Evolutionary conservation across 169 alveolate species (phyloP).

Genomic region (Eimeria praecox): DNA sequence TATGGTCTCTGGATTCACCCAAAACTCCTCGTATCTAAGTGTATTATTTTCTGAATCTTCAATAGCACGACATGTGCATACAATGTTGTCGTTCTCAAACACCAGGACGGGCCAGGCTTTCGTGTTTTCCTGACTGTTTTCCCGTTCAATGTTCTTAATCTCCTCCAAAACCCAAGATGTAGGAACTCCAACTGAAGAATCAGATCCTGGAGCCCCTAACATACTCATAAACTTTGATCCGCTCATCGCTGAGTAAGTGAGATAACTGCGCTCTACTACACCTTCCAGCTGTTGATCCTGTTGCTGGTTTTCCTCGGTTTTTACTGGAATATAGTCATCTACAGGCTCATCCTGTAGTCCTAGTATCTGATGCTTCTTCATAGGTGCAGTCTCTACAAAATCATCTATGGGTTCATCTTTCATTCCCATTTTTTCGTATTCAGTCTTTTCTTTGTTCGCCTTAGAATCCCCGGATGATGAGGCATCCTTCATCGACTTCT

Average conservation of each 20-base stretch:
- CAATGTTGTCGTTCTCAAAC: not conserved
- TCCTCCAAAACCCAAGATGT: not conserved
- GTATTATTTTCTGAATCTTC: not conserved
- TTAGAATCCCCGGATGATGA: not conserved
- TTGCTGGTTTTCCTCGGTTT: not conserved
- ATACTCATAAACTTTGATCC: not conserved
- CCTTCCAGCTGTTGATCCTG: too few relatives aligned
- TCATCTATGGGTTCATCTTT: not conserved
- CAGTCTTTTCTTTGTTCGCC: not conserved
- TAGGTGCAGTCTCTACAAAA: not conserved
- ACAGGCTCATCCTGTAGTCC: not conserved
- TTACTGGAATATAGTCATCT: not conserved
- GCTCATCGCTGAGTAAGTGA: not conserved
- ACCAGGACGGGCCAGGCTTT: constrained; percentile 1
- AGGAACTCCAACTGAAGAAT: not conserved
- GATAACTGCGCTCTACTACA: not conserved
- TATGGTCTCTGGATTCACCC: not conserved
- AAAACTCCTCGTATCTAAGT: not conserved
- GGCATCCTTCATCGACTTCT: too few relatives aligned
- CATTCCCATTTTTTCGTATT: not conserved
- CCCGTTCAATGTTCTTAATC: not conserved
- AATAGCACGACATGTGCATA: not conserved
- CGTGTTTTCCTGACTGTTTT: not conserved
- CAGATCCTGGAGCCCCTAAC: not conserved
- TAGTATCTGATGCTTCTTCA: not conserved